These are phyloP conservation scores for Camelina sativa DNA, from an alignment of 345 rosid species.

Conservation along the genomic window DNA sequence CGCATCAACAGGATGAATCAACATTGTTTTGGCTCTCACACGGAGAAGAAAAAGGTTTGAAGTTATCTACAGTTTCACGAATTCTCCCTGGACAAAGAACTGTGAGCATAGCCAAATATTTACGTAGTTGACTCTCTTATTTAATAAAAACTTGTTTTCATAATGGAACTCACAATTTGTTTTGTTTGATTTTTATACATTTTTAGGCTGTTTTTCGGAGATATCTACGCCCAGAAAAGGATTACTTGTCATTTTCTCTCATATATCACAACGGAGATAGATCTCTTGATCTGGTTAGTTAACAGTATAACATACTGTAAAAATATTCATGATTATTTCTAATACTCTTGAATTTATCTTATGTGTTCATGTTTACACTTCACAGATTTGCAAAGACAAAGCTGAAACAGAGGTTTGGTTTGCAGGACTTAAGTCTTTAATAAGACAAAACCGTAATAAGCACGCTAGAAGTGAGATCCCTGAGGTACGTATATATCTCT, in stretches of 20 bases:
- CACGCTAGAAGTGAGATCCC: slow-evolving; percentile 67
- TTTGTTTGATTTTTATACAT: too few species aligned
- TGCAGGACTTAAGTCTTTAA: slow-evolving; percentile 73
- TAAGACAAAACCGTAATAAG: slow-evolving; percentile 55
- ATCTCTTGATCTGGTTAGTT: slow-evolving; percentile 93
- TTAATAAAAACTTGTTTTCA: not conserved
- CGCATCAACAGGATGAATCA: slow-evolving; percentile 71
- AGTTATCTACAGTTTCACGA: slow-evolving; percentile 62
- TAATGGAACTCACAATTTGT: too few species aligned
- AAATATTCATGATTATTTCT: not conserved
- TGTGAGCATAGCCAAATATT: slow-evolving; percentile 53
- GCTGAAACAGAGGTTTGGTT: slow-evolving; percentile 94
- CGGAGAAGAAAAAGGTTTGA: slow-evolving; percentile 75
- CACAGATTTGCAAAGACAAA: slow-evolving; percentile 96
- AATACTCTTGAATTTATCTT: not conserved
- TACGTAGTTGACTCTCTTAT: not conserved
- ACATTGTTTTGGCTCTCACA: slow-evolving; percentile 81
- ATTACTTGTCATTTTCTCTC: slow-evolving; percentile 92
- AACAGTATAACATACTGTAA: not conserved
- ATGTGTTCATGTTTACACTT: slow-evolving; percentile 21
- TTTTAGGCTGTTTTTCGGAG: slow-evolving; percentile 81
- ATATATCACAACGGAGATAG: slow-evolving; percentile 86
- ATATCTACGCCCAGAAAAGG: slow-evolving; percentile 92
- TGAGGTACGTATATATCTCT: slow-evolving; percentile 68
- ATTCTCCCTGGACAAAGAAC: slow-evolving; percentile 96